These are phyloP conservation scores for Haplographium delicatum DNA, from an alignment of 495 filamentous ascomycete genomes.

Conservation along the genomic window DNA sequence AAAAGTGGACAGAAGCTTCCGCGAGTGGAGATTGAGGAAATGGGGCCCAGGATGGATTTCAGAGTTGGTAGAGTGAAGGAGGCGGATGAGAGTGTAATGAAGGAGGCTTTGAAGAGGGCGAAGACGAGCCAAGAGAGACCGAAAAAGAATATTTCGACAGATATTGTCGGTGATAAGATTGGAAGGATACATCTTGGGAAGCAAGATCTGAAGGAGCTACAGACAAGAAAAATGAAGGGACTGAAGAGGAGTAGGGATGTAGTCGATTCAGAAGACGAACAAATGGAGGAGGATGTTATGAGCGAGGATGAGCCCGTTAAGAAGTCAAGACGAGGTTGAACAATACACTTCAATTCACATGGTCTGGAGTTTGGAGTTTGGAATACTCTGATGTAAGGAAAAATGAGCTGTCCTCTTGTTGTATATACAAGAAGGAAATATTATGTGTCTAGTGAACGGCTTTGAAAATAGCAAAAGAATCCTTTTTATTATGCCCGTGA, in stretches of 20 bases:
- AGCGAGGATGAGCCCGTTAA: conserved; percentile 25
- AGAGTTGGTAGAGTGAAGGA: conserved; percentile 74
- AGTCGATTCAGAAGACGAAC: conserved; percentile 43
- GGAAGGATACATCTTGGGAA: conserved; percentile 88
- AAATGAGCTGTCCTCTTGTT: neutral
- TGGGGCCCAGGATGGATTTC: conserved; percentile 94
- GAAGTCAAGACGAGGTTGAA: conserved; percentile 14
- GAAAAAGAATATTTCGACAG: conserved; percentile 94
- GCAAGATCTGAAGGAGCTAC: conserved; percentile 80
- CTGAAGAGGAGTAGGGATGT: conserved; percentile 72
- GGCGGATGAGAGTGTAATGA: conserved; percentile 69
- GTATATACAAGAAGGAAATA: neutral
- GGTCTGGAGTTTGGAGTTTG: conserved; percentile 11
- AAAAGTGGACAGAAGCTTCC: conserved; percentile 81
- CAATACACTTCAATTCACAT: conserved; percentile 1
- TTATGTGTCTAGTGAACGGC: too few relatives aligned
- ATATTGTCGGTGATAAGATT: conserved; percentile 91
- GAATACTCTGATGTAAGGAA: neutral
- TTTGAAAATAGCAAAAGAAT: too few relatives aligned
- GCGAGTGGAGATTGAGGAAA: conserved; percentile 88
- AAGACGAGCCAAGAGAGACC: conserved; percentile 68
- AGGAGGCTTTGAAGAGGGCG: conserved; percentile 85
- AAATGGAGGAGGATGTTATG: conserved; percentile 25
- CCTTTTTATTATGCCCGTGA: too few relatives aligned
- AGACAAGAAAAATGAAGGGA: conserved; percentile 99